Evolutionary conservation across 2,329 filamentous ascomycete genomes (phyloP).

Genomic region (Aspergillus oerlinghausenensis): DNA sequence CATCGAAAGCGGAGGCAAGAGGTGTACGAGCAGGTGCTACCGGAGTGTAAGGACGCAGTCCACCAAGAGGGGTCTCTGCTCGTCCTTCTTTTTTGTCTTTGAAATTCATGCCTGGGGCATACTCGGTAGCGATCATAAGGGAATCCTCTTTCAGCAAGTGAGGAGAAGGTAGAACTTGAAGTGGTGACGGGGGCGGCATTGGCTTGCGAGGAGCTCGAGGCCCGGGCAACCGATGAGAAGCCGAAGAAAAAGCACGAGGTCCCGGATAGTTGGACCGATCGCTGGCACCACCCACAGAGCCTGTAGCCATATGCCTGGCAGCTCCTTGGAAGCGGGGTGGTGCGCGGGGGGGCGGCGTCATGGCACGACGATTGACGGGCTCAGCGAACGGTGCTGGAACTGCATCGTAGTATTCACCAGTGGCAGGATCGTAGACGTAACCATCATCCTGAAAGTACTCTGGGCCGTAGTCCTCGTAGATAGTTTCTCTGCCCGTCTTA

Average conservation of each 20-base stretch:
- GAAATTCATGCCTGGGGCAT: slow-evolving; percentile 70
- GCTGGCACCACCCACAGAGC: slow-evolving; percentile 37
- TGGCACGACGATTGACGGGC: slow-evolving; percentile 80
- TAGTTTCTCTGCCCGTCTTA: slow-evolving; percentile 51
- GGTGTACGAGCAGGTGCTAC: slow-evolving; percentile 70
- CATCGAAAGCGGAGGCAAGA: slow-evolving; percentile 77
- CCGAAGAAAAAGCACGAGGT: slow-evolving; percentile 62
- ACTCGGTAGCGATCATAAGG: slow-evolving; percentile 67
- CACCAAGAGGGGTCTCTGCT: slow-evolving; percentile 57
- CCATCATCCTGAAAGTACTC: slow-evolving; percentile 63
- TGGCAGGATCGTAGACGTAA: slow-evolving; percentile 51
- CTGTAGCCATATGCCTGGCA: slow-evolving; percentile 43
- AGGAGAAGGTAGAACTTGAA: slow-evolving; percentile 78
- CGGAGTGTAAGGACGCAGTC: slow-evolving; percentile 66
- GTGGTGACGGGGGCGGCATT: slow-evolving; percentile 66
- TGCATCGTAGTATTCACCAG: slow-evolving; percentile 29
- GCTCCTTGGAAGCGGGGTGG: slow-evolving; percentile 53
- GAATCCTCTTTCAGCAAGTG: slow-evolving; percentile 81
- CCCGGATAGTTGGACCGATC: slow-evolving; percentile 34
- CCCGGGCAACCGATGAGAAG: slow-evolving; percentile 44
- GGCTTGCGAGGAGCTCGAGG: slow-evolving; percentile 51
- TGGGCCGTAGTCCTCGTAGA: slow-evolving; percentile 72
- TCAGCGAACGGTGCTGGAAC: slow-evolving; percentile 66
- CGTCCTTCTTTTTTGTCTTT: slow-evolving; percentile 66
- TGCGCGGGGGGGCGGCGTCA: slow-evolving; percentile 83